These are phyloP conservation scores for Colletotrichum horii DNA, from an alignment of 2,329 filamentous ascomycete genomes.

Conservation along the genomic window DNA sequence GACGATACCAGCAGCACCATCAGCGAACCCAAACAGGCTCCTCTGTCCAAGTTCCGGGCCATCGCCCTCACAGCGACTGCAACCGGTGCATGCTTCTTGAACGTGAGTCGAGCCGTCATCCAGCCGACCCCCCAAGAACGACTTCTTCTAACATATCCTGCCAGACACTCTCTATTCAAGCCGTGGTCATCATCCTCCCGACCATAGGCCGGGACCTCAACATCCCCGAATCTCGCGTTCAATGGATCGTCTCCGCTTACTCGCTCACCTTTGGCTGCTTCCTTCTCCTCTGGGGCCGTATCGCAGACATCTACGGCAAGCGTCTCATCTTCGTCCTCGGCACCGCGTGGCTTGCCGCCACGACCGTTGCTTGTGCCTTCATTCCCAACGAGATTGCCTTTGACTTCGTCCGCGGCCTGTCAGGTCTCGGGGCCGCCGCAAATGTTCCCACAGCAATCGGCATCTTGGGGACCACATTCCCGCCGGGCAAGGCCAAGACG, in stretches of 20 bases:
- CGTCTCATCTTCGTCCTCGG: slow-evolving; percentile 69
- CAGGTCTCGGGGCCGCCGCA: slow-evolving; percentile 71
- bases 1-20: slow-evolving; percentile 20
- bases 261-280: slow-evolving; percentile 72
- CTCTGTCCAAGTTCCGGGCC: slow-evolving; percentile 54
- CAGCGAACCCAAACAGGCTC: slow-evolving; percentile 26
- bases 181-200: slow-evolving; percentile 67
- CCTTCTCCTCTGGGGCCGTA: slow-evolving; percentile 69
- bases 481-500: slow-evolving; percentile 71
- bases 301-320: slow-evolving; percentile 72
- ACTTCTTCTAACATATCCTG: slow-evolving; percentile 10
- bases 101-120: slow-evolving; percentile 38
- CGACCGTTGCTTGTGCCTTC: slow-evolving; percentile 67
- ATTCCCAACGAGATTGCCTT: slow-evolving; percentile 71
- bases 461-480: slow-evolving; percentile 71
- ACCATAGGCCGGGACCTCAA: slow-evolving; percentile 61
- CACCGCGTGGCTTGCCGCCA: slow-evolving; percentile 65
- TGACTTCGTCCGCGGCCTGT: slow-evolving; percentile 68
- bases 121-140: neutral
- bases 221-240: slow-evolving; percentile 63
- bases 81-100: slow-evolving; percentile 61
- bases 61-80: slow-evolving; percentile 61
- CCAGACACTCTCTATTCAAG: slow-evolving; percentile 62
- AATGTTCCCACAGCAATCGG: slow-evolving; percentile 76
- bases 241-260: slow-evolving; percentile 73